These are phyloP conservation scores for Stromatinia cepivora DNA, from an alignment of 2,329 filamentous ascomycete genomes.

Conservation along the genomic window DNA sequence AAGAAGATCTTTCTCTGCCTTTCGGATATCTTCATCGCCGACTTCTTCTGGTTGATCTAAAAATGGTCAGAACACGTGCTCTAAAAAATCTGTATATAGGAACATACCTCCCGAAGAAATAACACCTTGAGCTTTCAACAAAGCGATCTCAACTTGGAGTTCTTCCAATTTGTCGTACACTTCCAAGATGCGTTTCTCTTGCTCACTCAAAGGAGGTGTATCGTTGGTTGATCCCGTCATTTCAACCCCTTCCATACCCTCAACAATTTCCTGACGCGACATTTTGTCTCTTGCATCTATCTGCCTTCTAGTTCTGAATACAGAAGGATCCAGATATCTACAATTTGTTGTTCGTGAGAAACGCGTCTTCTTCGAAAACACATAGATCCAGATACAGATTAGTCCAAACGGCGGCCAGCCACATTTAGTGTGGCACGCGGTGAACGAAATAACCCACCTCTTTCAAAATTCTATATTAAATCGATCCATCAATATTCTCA, in stretches of 20 bases:
- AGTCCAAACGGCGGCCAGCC: constrained; percentile 8
- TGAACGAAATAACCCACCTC: background rate
- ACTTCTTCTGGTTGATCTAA: constrained; percentile 40
- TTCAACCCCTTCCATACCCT: constrained; percentile 38
- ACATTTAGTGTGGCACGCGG: constrained; percentile 19
- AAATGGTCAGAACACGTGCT: constrained; percentile 28
- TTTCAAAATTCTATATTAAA: background rate
- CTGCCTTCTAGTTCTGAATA: constrained; percentile 5
- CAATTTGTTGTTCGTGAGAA: background rate
- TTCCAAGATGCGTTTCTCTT: constrained; percentile 65
- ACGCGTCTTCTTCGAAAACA: constrained; percentile 6
- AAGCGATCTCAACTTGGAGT: constrained; percentile 68
- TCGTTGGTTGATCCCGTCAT: constrained; percentile 22
- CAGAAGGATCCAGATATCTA: background rate
- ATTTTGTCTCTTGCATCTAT: background rate
- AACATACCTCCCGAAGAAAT: constrained; percentile 35
- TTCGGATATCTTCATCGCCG: constrained; percentile 53
- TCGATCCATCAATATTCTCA: background rate
- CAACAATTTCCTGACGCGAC: constrained; percentile 21
- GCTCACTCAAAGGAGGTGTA: constrained; percentile 58
- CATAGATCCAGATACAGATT: constrained; percentile 6
- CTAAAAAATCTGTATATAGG: background rate
- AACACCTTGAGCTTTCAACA: constrained; percentile 52
- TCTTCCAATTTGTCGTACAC: constrained; percentile 72
- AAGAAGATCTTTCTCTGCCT: constrained; percentile 62